Percentiles rank a stretch among this genome's conserved stretches.
Evolutionary conservation across 306 rosid genomes (phyloP).

Genomic region (Erythrophleum fordii): DNA sequence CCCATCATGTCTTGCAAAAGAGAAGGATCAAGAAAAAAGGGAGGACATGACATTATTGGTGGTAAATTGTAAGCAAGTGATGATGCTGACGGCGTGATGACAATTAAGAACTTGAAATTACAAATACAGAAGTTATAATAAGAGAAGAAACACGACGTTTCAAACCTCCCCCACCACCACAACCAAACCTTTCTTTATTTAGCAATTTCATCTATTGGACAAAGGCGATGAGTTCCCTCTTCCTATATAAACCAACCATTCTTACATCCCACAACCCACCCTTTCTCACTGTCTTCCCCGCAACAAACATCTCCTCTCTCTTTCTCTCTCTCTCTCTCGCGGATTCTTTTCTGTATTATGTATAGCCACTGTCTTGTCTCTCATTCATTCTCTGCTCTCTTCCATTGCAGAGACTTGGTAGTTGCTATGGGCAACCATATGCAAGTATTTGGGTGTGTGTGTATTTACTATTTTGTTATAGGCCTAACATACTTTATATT

Average conservation of each 20-base stretch:
- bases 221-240: neutral
- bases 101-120: too few relatives aligned
- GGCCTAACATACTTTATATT: neutral
- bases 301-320: neutral
- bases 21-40: neutral
- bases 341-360: neutral
- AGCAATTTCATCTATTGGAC: neutral
- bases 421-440: neutral
- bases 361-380: too few relatives aligned
- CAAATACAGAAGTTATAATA: too few relatives aligned
- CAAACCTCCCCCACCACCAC: neutral
- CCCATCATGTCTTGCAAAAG: neutral
- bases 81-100: conserved; percentile 15
- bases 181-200: neutral
- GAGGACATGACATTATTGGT: neutral
- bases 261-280: neutral
- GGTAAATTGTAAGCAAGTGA: neutral
- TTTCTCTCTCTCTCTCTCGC: neutral
- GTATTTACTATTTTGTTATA: neutral
- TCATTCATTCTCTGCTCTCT: neutral
- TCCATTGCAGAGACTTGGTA: neutral
- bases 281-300: neutral
- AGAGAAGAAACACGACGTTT: neutral
- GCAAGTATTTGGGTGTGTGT: neutral
- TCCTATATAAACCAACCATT: conserved; percentile 7